Percentiles rank a stretch among this genome's conserved stretches.
Conservation (phyloP, 805 yeast genomes). For the Spathaspora boniae region DNA sequence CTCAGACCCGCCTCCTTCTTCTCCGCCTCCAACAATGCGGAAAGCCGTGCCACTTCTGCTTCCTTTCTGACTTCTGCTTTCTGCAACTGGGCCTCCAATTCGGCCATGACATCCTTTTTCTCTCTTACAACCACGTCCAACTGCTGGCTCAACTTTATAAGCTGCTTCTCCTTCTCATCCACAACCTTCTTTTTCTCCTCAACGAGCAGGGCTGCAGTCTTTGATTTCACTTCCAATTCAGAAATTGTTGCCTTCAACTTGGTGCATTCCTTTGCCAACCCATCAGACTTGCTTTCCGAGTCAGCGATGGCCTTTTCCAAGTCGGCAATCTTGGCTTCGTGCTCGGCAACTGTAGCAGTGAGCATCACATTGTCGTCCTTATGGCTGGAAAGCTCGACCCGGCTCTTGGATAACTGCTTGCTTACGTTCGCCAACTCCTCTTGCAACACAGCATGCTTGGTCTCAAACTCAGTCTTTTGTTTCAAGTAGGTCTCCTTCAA, state of each 20-base stretch:
- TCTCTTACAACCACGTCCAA: too few relatives aligned
- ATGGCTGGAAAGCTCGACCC: too few relatives aligned
- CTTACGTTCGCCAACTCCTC: too few relatives aligned
- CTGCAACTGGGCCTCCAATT: too few relatives aligned
- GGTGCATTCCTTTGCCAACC: slow-evolving; percentile 1
- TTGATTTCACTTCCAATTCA: not conserved
- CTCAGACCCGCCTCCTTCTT: too few relatives aligned
- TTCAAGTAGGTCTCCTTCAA: slow-evolving; percentile 4
- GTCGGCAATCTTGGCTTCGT: slow-evolving; percentile 1
- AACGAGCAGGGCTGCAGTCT: not conserved
- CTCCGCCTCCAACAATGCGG: slow-evolving; percentile 4
- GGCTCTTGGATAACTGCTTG: too few relatives aligned
- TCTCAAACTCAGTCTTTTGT: slow-evolving; percentile 1
- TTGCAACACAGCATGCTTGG: too few relatives aligned
- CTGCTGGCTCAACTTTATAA: too few relatives aligned
- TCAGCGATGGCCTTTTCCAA: slow-evolving; percentile 2
- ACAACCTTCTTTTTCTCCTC: not conserved
- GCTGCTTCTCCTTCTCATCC: slow-evolving; percentile 1
- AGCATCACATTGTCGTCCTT: too few relatives aligned
- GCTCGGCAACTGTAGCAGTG: not conserved
- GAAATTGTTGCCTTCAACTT: not conserved
- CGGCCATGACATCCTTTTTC: too few relatives aligned
- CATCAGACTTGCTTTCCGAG: slow-evolving; percentile 6
- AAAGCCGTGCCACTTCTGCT: too few relatives aligned
- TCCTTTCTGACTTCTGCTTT: too few relatives aligned